phyloP scores from a whole-genome alignment of 257 asterid genomes.

The Salvia rosmarinus region DNA sequence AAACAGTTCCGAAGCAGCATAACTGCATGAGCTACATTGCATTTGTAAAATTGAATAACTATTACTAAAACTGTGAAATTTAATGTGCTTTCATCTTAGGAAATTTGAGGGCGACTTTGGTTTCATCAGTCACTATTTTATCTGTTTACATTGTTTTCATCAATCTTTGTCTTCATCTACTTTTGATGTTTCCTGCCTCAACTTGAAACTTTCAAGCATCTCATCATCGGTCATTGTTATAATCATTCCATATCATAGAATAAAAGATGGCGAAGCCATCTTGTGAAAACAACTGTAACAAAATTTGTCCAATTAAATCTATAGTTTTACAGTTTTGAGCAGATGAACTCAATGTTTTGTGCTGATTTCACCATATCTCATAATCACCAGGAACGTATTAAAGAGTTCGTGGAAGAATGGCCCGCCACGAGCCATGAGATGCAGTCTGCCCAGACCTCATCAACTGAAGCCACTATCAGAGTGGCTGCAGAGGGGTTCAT shows the following conservation, averaged over 20 bases:
- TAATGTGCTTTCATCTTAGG: background rate
- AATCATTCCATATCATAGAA: background rate
- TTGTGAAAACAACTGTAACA: background rate
- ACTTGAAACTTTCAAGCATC: background rate
- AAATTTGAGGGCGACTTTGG: conserved; percentile 16
- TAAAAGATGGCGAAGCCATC: background rate
- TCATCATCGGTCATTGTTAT: background rate
- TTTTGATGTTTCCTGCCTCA: background rate
- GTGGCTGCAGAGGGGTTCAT: conserved; percentile 49
- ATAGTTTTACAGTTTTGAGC: background rate
- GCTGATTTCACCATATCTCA: conserved; percentile 5
- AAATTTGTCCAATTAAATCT: background rate
- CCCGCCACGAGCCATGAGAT: background rate
- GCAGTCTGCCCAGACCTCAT: background rate
- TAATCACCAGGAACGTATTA: background rate
- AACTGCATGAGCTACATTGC: too few relatives aligned
- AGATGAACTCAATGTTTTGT: background rate
- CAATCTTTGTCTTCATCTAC: conserved; percentile 1
- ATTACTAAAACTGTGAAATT: too few relatives aligned
- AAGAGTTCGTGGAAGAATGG: background rate
- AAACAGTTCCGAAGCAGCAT: too few relatives aligned
- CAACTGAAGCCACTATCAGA: conserved; percentile 36
- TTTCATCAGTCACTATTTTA: conserved; percentile 17
- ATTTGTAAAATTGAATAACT: too few relatives aligned
- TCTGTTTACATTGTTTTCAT: conserved; percentile 7